Evolutionary conservation across 169 alveolate genomes (phyloP).

Genomic region (Neospora caninum): DNA sequence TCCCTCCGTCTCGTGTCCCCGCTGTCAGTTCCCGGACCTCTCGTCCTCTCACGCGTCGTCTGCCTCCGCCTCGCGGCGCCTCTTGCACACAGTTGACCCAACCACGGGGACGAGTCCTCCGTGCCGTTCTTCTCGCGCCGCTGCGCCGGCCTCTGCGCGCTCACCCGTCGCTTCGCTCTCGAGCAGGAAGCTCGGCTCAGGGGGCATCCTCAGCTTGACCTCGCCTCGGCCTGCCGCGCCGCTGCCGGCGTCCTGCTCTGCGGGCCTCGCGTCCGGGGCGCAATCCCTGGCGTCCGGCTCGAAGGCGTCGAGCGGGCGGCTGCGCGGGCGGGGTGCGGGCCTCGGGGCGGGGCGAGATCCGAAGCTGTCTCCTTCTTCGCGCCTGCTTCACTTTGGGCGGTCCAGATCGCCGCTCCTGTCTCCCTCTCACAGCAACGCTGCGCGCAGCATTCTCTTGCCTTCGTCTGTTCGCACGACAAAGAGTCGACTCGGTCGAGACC

Average conservation of each 20-base stretch:
- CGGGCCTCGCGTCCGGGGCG: not conserved
- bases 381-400: not conserved
- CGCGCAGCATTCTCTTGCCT: not conserved
- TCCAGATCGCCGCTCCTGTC: not conserved
- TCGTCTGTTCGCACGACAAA: not conserved
- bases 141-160: not conserved
- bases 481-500: not conserved
- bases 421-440: not conserved
- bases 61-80: not conserved
- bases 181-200: not conserved
- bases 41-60: not conserved
- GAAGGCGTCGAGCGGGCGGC: not conserved
- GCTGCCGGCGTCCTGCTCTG: not conserved
- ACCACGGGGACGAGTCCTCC: not conserved
- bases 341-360: not conserved
- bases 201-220: not conserved
- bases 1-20: too few species aligned
- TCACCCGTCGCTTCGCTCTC: not conserved
- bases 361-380: not conserved
- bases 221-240: not conserved
- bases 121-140: not conserved
- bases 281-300: not conserved
- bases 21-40: too few species aligned
- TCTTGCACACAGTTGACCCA: not conserved
- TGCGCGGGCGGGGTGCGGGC: not conserved